These are phyloP conservation scores for Bimuria novae-zelandiae DNA, from an alignment of 2,329 filamentous ascomycete genomes.

Conservation along the genomic window DNA sequence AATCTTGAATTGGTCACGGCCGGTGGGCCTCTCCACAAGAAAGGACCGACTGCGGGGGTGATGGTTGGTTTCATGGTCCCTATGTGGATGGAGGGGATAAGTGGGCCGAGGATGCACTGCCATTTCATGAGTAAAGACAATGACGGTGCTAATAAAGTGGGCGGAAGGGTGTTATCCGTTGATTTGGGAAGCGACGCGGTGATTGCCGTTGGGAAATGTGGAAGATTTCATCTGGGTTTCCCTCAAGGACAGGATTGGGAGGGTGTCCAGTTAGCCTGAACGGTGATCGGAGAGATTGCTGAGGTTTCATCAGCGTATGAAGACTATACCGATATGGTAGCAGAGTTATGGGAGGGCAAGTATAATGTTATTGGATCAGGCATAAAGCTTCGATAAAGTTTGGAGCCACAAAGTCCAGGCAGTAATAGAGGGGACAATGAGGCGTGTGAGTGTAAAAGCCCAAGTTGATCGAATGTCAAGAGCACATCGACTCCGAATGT, in stretches of 20 bases:
- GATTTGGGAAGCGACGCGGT: slow-evolving; percentile 39
- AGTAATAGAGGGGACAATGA: no score
- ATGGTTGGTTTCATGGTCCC: slow-evolving; percentile 49
- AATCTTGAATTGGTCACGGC: slow-evolving; percentile 32
- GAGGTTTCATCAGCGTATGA: no score
- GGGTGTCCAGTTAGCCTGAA: slow-evolving; percentile 24
- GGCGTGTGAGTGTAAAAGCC: no score
- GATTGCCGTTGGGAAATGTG: slow-evolving; percentile 48
- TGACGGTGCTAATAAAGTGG: slow-evolving; percentile 36
- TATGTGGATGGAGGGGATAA: slow-evolving; percentile 47
- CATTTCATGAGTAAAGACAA: slow-evolving; percentile 24
- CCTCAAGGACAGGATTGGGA: slow-evolving; percentile 50
- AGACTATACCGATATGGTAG: no score
- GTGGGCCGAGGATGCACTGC: slow-evolving; percentile 46
- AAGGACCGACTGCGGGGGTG: slow-evolving; percentile 36
- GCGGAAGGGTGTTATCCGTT: slow-evolving; percentile 46
- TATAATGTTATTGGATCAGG: no score
- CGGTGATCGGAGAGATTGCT: no score
- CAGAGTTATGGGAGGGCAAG: no score
- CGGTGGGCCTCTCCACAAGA: slow-evolving; percentile 11
- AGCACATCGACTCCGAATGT: no score
- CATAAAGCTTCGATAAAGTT: no score
- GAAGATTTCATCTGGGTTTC: slow-evolving; percentile 50
- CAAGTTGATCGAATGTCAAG: no score
- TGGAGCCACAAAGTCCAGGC: no score